Base-by-base conservation (phyloP, 352 stramenopile species). In the Globisporangium orthogonon region DNA sequence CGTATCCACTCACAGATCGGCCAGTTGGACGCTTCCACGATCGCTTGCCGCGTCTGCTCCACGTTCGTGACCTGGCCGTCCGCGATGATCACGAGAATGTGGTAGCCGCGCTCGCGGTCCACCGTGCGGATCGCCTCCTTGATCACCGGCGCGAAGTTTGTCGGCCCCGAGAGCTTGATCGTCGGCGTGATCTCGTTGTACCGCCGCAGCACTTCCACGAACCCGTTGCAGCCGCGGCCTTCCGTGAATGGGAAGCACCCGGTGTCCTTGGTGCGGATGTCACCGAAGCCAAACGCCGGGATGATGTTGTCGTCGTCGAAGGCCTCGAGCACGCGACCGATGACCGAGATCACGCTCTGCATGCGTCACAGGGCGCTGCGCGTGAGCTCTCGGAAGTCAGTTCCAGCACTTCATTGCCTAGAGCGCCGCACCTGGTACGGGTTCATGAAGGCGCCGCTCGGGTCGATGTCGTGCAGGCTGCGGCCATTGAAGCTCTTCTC, bases 281-380 rank as follows among this genome's bases (percentile, higher is more conserved):
- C 80, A 13, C 80, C 83, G 23, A 92, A 92, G 0, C 76, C 80
- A 41, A 68, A 89, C 18, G 76, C 72, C 14, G 83, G 81, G 47
- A 93, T 93, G 44, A 89, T 74, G 40, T 85, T 82, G 55, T 93
- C 83, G 53, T 93, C 83, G 55, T 91, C 83, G 33, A 93, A 91
- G 29, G 76, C 67, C 50, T 85, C 80, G 4, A 93, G 61, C 17
- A 86, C 79, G 23, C 70, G 73, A 14, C 79, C 79, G n/a, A 92
- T 84, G 18, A 86, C 67, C n/a, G 69, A 85, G 53, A 94, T 89
- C 1, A 87, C 84, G 17, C 61, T 78, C 80, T 91, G 35, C 7
- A 23, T 23, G 23, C 23, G 23, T 23, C 23, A 23, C 23, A 23
- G 23, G 23, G 23, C 23, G 23, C 23, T 23, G 23, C 23, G 23